These are phyloP conservation scores for Tulasnella sp. DNA, from an alignment of 768 basidiomycete species.

Conservation along the genomic window DNA sequence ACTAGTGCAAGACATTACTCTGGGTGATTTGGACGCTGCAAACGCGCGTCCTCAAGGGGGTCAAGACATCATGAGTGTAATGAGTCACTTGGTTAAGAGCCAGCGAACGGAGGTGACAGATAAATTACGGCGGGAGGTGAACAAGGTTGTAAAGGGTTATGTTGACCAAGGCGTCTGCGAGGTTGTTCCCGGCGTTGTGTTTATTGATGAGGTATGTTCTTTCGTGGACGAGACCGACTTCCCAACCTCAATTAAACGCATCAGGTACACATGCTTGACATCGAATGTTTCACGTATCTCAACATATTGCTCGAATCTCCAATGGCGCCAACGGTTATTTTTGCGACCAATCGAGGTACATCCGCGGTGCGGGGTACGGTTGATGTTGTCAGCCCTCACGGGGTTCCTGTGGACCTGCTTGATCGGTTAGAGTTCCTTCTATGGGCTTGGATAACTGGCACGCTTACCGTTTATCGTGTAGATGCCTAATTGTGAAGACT, in stretches of 20 bases:
- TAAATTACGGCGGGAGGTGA: conserved; percentile 87
- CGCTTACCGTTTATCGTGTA: conserved; percentile 23
- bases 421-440: conserved; percentile 50
- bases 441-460: background rate
- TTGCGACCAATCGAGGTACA: conserved; percentile 93
- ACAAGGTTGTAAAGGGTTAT: conserved; percentile 93
- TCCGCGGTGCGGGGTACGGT: conserved; percentile 85
- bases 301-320: conserved; percentile 91
- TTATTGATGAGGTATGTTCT: conserved; percentile 83
- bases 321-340: conserved; percentile 94
- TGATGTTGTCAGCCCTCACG: conserved; percentile 85
- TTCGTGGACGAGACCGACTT: background rate
- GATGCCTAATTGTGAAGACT: conserved; percentile 92
- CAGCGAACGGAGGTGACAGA: conserved; percentile 95
- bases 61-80: conserved; percentile 98
- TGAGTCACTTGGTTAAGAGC: conserved; percentile 80
- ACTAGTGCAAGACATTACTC: conserved; percentile 85
- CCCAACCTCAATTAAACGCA: background rate
- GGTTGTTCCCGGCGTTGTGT: conserved; percentile 93
- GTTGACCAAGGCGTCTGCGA: conserved; percentile 98
- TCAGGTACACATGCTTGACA: conserved; percentile 98
- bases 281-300: conserved; percentile 98
- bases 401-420: conserved; percentile 83
- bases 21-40: conserved; percentile 91
- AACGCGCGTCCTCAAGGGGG: conserved; percentile 86